Percentiles rank a stretch among this genome's conserved stretches.
Evolutionary conservation across 78 protist species (phyloP).

Genomic region (Fonticula alba): DNA sequence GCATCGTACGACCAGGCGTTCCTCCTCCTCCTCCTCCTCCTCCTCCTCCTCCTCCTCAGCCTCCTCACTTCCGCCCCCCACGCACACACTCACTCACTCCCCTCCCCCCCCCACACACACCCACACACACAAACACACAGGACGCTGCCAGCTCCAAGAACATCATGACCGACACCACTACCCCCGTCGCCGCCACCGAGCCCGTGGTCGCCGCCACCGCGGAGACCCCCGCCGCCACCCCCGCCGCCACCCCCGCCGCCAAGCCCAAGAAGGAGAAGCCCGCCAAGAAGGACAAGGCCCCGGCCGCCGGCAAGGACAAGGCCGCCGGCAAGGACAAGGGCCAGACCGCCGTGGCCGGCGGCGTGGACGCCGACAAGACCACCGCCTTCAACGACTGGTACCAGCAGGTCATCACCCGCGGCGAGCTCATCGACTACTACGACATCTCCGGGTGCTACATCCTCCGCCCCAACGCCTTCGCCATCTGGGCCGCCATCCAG

Average conservation of each 20-base stretch:
- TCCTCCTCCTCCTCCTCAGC: no score
- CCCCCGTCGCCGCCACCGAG: not conserved
- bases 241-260: not conserved
- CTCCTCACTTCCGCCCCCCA: no score
- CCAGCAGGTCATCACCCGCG: constrained; percentile 45
- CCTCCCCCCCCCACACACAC: not conserved
- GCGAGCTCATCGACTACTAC: constrained; percentile 79
- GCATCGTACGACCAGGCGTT: no score
- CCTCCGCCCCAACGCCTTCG: constrained; percentile 71
- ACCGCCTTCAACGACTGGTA: constrained; percentile 62
- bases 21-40: no score
- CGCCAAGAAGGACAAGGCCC: not conserved
- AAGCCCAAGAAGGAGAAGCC: not conserved
- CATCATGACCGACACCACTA: not conserved
- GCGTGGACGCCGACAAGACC: constrained; percentile 23
- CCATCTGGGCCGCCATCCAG: constrained; percentile 63
- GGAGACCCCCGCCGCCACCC: not conserved
- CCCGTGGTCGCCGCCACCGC: not conserved
- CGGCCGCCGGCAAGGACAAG: not conserved
- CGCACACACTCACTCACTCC: no score
- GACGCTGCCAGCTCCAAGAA: not conserved
- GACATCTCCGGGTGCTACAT: constrained; percentile 75
- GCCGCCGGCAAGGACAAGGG: no score
- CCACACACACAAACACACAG: not conserved
- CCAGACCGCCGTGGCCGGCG: not conserved